Evolutionary conservation across 1,284 basidiomycete genomes (phyloP).

Genomic region (Tetrapyrgos nigripes): DNA sequence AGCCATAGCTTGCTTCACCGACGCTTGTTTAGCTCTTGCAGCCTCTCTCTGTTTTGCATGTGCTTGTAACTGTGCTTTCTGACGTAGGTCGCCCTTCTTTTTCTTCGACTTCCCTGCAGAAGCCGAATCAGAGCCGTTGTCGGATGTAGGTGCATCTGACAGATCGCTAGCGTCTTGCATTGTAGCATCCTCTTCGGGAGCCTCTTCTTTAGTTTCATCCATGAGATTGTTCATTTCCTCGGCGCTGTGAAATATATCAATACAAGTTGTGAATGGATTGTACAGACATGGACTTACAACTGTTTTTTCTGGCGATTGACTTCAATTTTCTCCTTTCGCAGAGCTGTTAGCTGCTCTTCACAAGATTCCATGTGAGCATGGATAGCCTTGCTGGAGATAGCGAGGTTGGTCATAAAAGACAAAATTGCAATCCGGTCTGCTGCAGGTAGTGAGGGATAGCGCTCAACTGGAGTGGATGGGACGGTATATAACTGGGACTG

Average conservation of each 20-base stretch:
- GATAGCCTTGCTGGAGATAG: constrained; percentile 88
- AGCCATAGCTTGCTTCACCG: constrained; percentile 71
- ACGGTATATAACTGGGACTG: constrained; percentile 37
- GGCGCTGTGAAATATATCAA: constrained; percentile 46
- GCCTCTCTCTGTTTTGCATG: constrained; percentile 80
- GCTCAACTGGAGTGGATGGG: constrained; percentile 63
- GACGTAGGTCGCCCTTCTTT: constrained; percentile 54
- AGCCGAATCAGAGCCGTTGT: constrained; percentile 57
- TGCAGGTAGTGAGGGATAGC: constrained; percentile 79
- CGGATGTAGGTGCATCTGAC: constrained; percentile 66
- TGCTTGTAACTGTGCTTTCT: constrained; percentile 62
- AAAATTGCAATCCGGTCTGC: constrained; percentile 87
- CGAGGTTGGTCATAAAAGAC: constrained; percentile 88
- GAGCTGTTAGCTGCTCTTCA: constrained; percentile 87
- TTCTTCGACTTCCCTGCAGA: constrained; percentile 43
- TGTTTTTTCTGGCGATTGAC: constrained; percentile 89
- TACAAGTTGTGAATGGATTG: constrained; percentile 13
- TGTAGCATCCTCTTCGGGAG: constrained; percentile 56
- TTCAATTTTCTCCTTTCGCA: constrained; percentile 96
- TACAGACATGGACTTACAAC: constrained; percentile 61
- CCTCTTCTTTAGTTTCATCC: constrained; percentile 62
- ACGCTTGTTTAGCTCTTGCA: constrained; percentile 74
- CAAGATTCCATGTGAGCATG: constrained; percentile 91
- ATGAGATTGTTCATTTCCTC: constrained; percentile 78
- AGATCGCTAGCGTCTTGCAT: constrained; percentile 73